phyloP scores from a whole-genome alignment of 805 yeast genomes.

The Isabelozyma gotoi region DNA sequence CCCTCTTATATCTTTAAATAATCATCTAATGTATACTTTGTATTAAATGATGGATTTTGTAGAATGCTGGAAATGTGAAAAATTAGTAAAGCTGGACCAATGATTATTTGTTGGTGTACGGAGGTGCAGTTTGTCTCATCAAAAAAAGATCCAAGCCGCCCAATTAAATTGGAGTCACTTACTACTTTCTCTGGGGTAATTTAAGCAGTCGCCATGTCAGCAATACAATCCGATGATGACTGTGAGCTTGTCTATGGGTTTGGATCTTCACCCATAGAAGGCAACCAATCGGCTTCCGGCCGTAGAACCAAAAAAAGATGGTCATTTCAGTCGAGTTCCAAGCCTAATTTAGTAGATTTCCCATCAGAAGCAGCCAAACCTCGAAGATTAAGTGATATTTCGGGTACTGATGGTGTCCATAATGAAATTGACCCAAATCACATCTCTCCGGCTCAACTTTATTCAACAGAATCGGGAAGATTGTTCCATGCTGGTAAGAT shows the following conservation, averaged over 20 bases:
- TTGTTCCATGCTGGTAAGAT: conserved; percentile 95
- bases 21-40: conserved; percentile 20
- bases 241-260: conserved; percentile 35
- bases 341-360: conserved; percentile 37
- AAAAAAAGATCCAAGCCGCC: neutral
- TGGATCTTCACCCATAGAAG: conserved; percentile 32
- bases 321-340: conserved; percentile 39
- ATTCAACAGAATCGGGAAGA: conserved; percentile 89
- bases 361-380: conserved; percentile 24
- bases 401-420: conserved; percentile 62
- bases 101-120: too few relatives aligned
- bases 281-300: conserved; percentile 24
- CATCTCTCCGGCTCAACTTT: conserved; percentile 88
- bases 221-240: conserved; percentile 26
- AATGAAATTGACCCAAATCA: conserved; percentile 57
- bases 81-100: conserved; percentile 7
- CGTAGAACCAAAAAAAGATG: conserved; percentile 41
- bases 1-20: conserved; percentile 12
- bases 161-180: neutral
- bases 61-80: neutral
- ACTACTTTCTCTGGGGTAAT: neutral
- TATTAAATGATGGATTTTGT: conserved; percentile 3
- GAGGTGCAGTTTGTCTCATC: neutral
- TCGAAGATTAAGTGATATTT: conserved; percentile 40
- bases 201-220: too few relatives aligned